Evolutionary conservation across 225 moss, liverwort and hornwort species (phyloP), one percentile per base, ranked within the genome.

Genomic region (Pseudisothecium myosuroides): DNA sequence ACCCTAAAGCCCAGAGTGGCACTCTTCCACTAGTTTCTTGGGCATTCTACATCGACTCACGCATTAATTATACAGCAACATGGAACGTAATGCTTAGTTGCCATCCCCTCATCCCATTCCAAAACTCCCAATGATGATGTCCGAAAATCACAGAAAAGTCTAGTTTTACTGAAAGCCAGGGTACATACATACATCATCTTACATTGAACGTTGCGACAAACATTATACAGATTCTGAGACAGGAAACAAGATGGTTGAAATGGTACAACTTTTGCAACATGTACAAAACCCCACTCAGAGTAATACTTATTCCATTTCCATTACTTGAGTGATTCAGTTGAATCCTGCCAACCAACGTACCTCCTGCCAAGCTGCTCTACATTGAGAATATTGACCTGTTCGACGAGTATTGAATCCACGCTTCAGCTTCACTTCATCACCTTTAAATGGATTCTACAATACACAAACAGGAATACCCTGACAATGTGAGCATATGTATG

Each of bases 341-440:
- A 56, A 72, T 82, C 60, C 83, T 86, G 47, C 60, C 76, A 83
- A 88, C 93, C 87, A 91, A 69, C 94, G 69, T 92, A 95, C 94
- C 95, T 95, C 95, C 90, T 95, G n/a, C n/a, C n/a, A 95, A 92
- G 95, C 95, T 89, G 94, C 95, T 90, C 88, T 87, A 77, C 89
- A 89, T 84, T 88, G 88, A 87, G 72, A n/a, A 62, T 49, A 52
- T n/a, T 74, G 85, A 52, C 49, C 80, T 74, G 43, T 87, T 89
- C 83, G 90, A 88, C 87, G 74, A 88, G 64, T 83, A 39, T 17
- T 83, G 54, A 64, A 87, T 80, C 72, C 82, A n/a, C 59, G 61
- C 29, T 74, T 88, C 77, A 88, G 81, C 91, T 92, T 87, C 85
- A 93, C 83, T 58, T 79, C 83, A 62, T 76, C 90, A 59, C 92